These are phyloP conservation scores for Nidula microcarpa DNA, from an alignment of 768 basidiomycete species.

Conservation along the genomic window DNA sequence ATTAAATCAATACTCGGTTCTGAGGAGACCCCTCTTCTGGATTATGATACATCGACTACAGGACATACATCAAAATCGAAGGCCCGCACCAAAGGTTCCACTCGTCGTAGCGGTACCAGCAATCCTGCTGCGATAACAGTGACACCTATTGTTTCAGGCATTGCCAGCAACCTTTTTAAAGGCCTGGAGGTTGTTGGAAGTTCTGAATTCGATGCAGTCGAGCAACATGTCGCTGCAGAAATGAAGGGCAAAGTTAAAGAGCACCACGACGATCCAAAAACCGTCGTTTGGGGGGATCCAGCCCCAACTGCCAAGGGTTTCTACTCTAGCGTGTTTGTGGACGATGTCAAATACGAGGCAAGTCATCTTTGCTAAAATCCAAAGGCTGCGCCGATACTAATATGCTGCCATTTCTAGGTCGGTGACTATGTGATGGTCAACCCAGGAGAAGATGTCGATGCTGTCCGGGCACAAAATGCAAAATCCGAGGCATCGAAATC, in stretches of 20 bases:
- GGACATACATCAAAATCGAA: no score
- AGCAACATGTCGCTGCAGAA: constrained; percentile 18
- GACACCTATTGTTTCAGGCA: constrained; percentile 42
- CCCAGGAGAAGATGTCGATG: constrained; percentile 48
- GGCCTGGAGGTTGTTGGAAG: constrained; percentile 36
- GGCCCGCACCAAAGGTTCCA: no score
- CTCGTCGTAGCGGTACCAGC: no score
- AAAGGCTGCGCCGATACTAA: no score
- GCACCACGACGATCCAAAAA: constrained; percentile 30
- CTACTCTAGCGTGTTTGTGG: constrained; percentile 48
- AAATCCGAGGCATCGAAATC: constrained; percentile 38
- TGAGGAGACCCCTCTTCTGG: no score
- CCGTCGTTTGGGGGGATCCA: constrained; percentile 26
- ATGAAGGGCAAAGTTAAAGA: constrained; percentile 17
- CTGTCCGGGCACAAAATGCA: constrained; percentile 36
- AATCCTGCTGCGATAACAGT: constrained; percentile 15
- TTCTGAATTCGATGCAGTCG: constrained; percentile 21
- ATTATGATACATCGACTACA: no score
- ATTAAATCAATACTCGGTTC: no score
- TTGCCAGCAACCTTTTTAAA: constrained; percentile 44
- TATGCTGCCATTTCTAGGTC: constrained; percentile 27
- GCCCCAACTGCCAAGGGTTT: constrained; percentile 12
- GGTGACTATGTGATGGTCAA: constrained; percentile 65
- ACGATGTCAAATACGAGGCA: constrained; percentile 56
- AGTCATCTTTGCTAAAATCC: constrained; percentile 7